Conservation (phyloP, 345 rosid genomes). For the Salix koriyanagi region DNA sequence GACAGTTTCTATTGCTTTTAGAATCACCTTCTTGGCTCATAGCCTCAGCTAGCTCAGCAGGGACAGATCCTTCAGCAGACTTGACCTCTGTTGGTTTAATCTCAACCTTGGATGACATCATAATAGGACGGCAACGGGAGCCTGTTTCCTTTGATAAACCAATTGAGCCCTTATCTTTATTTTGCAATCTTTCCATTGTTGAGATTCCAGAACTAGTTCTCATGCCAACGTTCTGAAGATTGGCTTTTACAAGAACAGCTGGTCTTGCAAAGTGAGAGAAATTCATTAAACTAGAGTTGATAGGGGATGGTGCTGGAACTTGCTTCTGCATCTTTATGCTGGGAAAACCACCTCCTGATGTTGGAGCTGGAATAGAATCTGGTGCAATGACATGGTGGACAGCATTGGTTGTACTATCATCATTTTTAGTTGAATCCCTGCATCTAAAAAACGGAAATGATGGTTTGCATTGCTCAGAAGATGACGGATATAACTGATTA, state of each 20-base stretch:
- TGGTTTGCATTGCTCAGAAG: slow-evolving; percentile 28
- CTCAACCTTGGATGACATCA: slow-evolving; percentile 33
- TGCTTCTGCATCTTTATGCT: slow-evolving; percentile 37
- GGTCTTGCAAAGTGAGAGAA: slow-evolving; percentile 66
- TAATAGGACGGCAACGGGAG: slow-evolving; percentile 28
- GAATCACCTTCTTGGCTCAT: slow-evolving; percentile 25
- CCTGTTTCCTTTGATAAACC: slow-evolving; percentile 27
- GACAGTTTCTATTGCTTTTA: slow-evolving; percentile 19
- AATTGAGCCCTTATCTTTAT: slow-evolving; percentile 29
- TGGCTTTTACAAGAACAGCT: slow-evolving; percentile 43
- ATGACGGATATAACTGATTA: slow-evolving; percentile 27
- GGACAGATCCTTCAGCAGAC: slow-evolving; percentile 30
- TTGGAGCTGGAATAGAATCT: slow-evolving; percentile 18
- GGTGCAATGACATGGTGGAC: slow-evolving; percentile 17
- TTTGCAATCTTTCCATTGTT: slow-evolving; percentile 21
- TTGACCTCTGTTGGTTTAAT: slow-evolving; percentile 30
- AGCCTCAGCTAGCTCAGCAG: slow-evolving; percentile 34
- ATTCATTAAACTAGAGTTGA: slow-evolving; percentile 43
- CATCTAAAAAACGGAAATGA: slow-evolving; percentile 39
- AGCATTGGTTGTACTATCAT: slow-evolving; percentile 17
- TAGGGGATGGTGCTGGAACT: slow-evolving; percentile 31
- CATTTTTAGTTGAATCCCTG: slow-evolving; percentile 31
- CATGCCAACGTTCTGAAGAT: slow-evolving; percentile 28
- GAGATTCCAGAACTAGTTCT: slow-evolving; percentile 24
- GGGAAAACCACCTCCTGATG: slow-evolving; percentile 20